phyloP scores from a whole-genome alignment of 164 flowering plant genomes.

The Vitis cinerea region DNA sequence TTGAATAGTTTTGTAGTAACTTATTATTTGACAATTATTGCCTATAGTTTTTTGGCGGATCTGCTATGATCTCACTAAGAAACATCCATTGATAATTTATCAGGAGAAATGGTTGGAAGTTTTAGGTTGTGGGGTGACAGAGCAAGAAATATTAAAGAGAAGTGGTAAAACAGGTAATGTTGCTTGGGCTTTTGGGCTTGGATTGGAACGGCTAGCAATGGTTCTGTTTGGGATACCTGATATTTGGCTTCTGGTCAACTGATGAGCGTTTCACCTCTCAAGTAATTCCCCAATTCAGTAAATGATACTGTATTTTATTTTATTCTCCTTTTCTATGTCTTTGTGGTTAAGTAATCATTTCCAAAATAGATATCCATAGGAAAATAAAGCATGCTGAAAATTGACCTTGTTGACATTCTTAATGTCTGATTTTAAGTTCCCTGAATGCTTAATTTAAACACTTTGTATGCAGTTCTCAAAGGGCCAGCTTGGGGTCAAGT shows the following conservation, averaged over 20 bases:
- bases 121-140: conserved; percentile 96
- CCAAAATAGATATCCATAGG: too few species aligned
- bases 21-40: too few species aligned
- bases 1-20: too few species aligned
- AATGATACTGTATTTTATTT: too few species aligned
- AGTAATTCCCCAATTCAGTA: too few species aligned
- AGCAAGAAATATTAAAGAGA: conserved; percentile 79
- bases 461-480: conserved; percentile 61
- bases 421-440: background rate
- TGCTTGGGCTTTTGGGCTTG: conserved; percentile 86
- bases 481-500: conserved; percentile 71
- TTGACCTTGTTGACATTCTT: background rate
- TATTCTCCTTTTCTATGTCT: too few species aligned
- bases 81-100: conserved; percentile 3
- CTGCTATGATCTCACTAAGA: too few species aligned
- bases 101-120: conserved; percentile 98
- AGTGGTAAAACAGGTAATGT: conserved; percentile 67
- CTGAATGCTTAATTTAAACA: background rate
- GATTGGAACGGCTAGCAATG: too few species aligned
- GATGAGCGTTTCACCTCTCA: conserved; percentile 38
- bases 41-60: too few species aligned
- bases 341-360: too few species aligned
- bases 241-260: conserved; percentile 66
- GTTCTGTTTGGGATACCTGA: conserved; percentile 38
- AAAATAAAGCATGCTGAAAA: too few species aligned